Percentiles rank a stretch among this genome's conserved stretches.
Conservation (phyloP, 2,329 filamentous ascomycete genomes). For the Cadophora sp. region DNA sequence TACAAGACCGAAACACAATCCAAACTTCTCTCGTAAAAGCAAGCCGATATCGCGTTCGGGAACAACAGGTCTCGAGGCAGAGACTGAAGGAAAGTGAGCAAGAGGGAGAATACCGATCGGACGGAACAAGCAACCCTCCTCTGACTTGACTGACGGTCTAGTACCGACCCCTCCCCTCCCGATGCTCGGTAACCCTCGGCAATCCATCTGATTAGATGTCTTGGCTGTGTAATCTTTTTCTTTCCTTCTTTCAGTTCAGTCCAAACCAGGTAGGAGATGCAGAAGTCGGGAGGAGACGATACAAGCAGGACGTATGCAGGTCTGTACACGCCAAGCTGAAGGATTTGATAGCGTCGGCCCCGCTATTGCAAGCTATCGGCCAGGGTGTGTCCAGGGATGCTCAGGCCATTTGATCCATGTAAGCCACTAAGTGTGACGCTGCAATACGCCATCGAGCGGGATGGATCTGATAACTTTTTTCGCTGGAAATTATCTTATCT, state of each 20-base stretch:
- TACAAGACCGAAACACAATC: neutral
- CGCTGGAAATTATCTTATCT: slow-evolving; percentile 19
- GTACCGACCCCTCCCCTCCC: neutral
- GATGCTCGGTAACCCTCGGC: neutral
- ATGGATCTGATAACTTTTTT: slow-evolving; percentile 21
- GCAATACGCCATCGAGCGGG: slow-evolving; percentile 14
- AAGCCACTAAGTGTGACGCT: slow-evolving; percentile 8
- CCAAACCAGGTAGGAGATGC: neutral
- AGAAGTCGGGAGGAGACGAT: neutral
- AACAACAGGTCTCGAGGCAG: neutral
- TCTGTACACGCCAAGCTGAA: slow-evolving; percentile 9
- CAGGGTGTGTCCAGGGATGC: neutral
- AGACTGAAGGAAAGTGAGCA: neutral
- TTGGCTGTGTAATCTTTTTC: neutral
- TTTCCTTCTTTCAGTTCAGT: neutral
- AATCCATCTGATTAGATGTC: slow-evolving; percentile 16
- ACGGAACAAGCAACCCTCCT: neutral
- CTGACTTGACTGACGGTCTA: neutral
- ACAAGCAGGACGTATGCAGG: neutral
- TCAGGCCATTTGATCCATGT: slow-evolving; percentile 1
- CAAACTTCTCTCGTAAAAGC: neutral
- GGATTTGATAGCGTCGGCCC: slow-evolving; percentile 17
- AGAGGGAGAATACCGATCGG: neutral
- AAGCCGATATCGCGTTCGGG: neutral
- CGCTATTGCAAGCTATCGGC: slow-evolving; percentile 1